These are phyloP conservation scores for Blumeria hordei DNA, from an alignment of 2,329 filamentous ascomycete species.

Conservation along the genomic window DNA sequence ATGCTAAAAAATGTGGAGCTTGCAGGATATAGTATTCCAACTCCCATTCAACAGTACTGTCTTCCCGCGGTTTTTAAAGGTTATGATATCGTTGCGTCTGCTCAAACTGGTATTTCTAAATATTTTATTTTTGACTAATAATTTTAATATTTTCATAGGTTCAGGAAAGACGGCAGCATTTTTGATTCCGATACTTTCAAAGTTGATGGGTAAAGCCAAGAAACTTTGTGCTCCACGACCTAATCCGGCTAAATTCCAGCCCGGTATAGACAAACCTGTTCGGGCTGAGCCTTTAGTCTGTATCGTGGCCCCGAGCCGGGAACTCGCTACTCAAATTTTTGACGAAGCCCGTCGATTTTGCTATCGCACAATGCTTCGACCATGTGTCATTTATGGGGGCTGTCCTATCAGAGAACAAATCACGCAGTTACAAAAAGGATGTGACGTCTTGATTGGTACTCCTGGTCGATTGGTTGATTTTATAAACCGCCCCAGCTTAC, in stretches of 20 bases:
- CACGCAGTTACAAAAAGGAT: slow-evolving; percentile 54
- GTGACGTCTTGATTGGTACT: slow-evolving; percentile 71
- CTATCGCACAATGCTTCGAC: slow-evolving; percentile 84
- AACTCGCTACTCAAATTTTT: slow-evolving; percentile 85
- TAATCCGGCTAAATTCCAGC: slow-evolving; percentile 29
- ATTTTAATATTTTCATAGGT: slow-evolving; percentile 25
- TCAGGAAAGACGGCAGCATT: slow-evolving; percentile 94
- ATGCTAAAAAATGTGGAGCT: slow-evolving; percentile 57
- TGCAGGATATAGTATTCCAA: slow-evolving; percentile 46
- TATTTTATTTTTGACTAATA: background rate
- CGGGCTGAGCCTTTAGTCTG: slow-evolving; percentile 73
- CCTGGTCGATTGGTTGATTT: slow-evolving; percentile 73
- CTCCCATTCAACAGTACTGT: slow-evolving; percentile 68
- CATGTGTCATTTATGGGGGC: slow-evolving; percentile 75
- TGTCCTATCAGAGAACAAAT: slow-evolving; percentile 46
- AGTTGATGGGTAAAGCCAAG: slow-evolving; percentile 87
- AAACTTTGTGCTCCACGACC: slow-evolving; percentile 62
- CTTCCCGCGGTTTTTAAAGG: slow-evolving; percentile 57
- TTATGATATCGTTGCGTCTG: slow-evolving; percentile 66
- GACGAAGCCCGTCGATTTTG: slow-evolving; percentile 81
- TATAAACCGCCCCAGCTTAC: slow-evolving; percentile 41
- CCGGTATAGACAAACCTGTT: slow-evolving; percentile 22
- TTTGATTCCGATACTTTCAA: slow-evolving; percentile 66
- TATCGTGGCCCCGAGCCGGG: slow-evolving; percentile 65
- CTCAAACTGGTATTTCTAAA: slow-evolving; percentile 54